Conservation (phyloP, 305 asterid genomes). For the Andrographis paniculata region DNA sequence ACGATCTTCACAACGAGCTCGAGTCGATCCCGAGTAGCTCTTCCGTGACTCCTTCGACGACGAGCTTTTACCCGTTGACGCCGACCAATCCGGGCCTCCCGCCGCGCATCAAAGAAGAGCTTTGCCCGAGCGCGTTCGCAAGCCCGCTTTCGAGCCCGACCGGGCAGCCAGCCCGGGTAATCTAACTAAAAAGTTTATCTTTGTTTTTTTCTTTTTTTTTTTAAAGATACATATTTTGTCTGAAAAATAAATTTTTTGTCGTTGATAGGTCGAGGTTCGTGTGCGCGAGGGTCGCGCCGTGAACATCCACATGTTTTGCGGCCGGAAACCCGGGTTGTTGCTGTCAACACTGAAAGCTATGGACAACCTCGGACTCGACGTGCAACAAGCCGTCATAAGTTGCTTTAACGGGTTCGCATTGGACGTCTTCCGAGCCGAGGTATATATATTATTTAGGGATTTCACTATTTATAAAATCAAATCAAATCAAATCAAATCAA, state of each 20-base stretch:
- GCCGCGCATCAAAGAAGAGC: slow-evolving; percentile 49
- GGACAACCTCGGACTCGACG: slow-evolving; percentile 60
- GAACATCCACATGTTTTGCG: slow-evolving; percentile 64
- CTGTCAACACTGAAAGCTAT: slow-evolving; percentile 62
- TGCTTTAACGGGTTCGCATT: slow-evolving; percentile 72
- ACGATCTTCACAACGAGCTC: slow-evolving; percentile 66
- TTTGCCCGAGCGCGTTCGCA: slow-evolving; percentile 46
- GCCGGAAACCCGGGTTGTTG: slow-evolving; percentile 53
- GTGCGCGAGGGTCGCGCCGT: slow-evolving; percentile 57
- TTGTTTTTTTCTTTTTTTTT: too few relatives aligned
- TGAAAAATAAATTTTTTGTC: not conserved
- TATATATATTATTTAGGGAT: too few relatives aligned
- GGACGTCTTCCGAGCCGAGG: slow-evolving; percentile 76
- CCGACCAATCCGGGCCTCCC: slow-evolving; percentile 42
- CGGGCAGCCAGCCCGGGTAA: slow-evolving; percentile 62
- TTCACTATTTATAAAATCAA: not conserved
- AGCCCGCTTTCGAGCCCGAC: slow-evolving; percentile 66
- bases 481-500: not conserved
- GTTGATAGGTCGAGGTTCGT: slow-evolving; percentile 58
- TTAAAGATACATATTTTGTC: too few relatives aligned
- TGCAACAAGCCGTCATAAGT: slow-evolving; percentile 77
- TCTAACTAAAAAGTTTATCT: not conserved
- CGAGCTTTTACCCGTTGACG: slow-evolving; percentile 25
- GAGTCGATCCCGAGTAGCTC: slow-evolving; percentile 43
- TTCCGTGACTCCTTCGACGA: not conserved